phyloP scores from a whole-genome alignment of 1,284 basidiomycete species.

The Phylloporus sp. region DNA sequence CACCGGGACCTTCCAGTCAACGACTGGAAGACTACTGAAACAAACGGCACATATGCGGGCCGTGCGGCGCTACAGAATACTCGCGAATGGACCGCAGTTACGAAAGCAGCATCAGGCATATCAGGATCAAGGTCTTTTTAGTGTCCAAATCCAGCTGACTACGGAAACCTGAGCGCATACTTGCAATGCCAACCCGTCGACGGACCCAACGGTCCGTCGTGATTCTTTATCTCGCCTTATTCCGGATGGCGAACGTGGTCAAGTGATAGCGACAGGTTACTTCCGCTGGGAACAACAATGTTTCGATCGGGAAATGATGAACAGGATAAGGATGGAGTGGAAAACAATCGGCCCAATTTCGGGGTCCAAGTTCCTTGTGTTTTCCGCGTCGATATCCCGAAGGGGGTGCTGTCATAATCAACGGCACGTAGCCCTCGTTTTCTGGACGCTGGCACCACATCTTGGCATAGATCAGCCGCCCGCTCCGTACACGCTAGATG shows the following conservation, averaged over 20 bases:
- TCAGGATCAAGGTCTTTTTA: background rate
- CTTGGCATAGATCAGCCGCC: slow-evolving; percentile 8
- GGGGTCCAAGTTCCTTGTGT: background rate
- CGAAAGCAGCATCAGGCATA: too few relatives aligned
- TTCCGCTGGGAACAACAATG: slow-evolving; percentile 13
- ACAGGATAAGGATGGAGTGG: slow-evolving; percentile 15
- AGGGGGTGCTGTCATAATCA: background rate
- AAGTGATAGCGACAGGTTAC: slow-evolving; percentile 4
- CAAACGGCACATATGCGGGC: too few relatives aligned
- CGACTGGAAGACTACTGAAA: too few relatives aligned
- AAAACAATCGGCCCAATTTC: background rate
- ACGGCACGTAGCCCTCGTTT: background rate
- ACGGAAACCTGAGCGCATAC: background rate
- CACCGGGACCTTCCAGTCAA: too few relatives aligned
- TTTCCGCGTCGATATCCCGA: background rate
- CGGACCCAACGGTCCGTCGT: background rate
- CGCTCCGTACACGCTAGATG: background rate
- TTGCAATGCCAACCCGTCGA: background rate
- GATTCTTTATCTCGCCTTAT: slow-evolving; percentile 15
- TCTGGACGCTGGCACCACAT: background rate
- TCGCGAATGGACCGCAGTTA: too few relatives aligned
- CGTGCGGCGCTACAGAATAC: too few relatives aligned
- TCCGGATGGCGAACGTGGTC: slow-evolving; percentile 12
- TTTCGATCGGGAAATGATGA: slow-evolving; percentile 18
- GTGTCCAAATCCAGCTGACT: background rate